phyloP scores from a whole-genome alignment of 2,329 filamentous ascomycete genomes.

The Fusarium multiceps region DNA sequence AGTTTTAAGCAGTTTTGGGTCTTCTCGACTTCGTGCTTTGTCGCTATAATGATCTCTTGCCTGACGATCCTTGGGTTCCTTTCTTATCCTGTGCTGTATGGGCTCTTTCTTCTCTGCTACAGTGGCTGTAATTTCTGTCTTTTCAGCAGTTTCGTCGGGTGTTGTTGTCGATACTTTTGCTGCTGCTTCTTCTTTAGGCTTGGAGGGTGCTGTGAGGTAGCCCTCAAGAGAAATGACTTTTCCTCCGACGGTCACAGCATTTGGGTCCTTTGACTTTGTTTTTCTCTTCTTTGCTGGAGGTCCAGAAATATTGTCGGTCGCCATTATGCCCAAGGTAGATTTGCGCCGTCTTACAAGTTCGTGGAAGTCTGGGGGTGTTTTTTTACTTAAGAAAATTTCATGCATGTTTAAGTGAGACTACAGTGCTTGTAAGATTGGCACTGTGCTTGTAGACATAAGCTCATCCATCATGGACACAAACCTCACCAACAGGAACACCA shows the following conservation, averaged over 20 bases:
- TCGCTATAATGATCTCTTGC: constrained; percentile 21
- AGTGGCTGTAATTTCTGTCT: constrained; percentile 1
- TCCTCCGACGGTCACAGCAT: constrained; percentile 59
- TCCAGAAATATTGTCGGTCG: constrained; percentile 38
- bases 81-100: constrained; percentile 10
- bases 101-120: constrained; percentile 1
- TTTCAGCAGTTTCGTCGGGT: background rate
- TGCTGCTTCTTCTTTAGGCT: constrained; percentile 36
- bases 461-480: background rate
- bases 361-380: background rate
- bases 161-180: constrained; percentile 9
- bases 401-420: background rate
- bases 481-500: background rate
- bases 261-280: constrained; percentile 50
- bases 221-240: constrained; percentile 63
- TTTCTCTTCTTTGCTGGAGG: constrained; percentile 55
- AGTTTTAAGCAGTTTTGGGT: constrained; percentile 54
- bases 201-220: constrained; percentile 56
- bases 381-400: constrained; percentile 25
- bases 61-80: constrained; percentile 13
- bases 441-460: background rate
- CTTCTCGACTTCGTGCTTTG: constrained; percentile 41
- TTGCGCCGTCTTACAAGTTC: background rate
- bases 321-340: constrained; percentile 35
- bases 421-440: background rate